These are phyloP conservation scores for Fusarium metavorans DNA, from an alignment of 2,329 filamentous ascomycete genomes.

Conservation along the genomic window DNA sequence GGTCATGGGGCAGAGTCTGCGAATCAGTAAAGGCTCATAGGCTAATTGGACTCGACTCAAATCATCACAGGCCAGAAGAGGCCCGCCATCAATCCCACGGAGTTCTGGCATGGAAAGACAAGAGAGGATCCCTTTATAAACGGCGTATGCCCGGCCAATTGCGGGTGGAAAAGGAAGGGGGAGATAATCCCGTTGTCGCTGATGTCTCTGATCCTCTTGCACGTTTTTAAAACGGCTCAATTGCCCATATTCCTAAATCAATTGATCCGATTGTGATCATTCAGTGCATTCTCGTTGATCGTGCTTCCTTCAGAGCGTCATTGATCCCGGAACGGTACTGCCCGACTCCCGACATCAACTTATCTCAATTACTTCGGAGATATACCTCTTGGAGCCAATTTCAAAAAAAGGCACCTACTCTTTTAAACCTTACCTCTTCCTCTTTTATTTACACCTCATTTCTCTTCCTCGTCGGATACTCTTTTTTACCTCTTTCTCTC, in stretches of 20 bases:
- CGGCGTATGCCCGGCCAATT: constrained; percentile 35
- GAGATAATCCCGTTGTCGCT: constrained; percentile 6
- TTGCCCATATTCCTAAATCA: constrained; percentile 10
- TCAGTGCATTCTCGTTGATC: background rate
- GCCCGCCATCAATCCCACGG: constrained; percentile 10
- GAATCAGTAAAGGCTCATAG: constrained; percentile 31
- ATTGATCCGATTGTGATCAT: constrained; percentile 5
- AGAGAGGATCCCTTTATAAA: constrained; percentile 25
- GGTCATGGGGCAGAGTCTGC: constrained; percentile 4
- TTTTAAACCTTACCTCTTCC: constrained; percentile 4
- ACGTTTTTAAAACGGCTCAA: constrained; percentile 20
- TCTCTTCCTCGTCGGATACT: background rate
- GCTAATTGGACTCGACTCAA: constrained; percentile 24
- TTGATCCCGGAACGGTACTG: constrained; percentile 32
- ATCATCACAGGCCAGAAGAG: constrained; percentile 2
- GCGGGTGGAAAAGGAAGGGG: constrained; percentile 6
- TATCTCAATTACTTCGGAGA: background rate
- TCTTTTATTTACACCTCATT: background rate
- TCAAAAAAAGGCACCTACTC: constrained; percentile 8
- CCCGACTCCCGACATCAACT: constrained; percentile 22
- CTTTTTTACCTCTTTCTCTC: background rate
- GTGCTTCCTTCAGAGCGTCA: constrained; percentile 29
- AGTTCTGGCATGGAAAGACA: background rate
- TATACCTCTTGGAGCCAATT: background rate
- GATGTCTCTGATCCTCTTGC: constrained; percentile 4